Base-by-base conservation (phyloP, 352 stramenopile genomes). In the Globisporangium cylindrosporum region DNA sequence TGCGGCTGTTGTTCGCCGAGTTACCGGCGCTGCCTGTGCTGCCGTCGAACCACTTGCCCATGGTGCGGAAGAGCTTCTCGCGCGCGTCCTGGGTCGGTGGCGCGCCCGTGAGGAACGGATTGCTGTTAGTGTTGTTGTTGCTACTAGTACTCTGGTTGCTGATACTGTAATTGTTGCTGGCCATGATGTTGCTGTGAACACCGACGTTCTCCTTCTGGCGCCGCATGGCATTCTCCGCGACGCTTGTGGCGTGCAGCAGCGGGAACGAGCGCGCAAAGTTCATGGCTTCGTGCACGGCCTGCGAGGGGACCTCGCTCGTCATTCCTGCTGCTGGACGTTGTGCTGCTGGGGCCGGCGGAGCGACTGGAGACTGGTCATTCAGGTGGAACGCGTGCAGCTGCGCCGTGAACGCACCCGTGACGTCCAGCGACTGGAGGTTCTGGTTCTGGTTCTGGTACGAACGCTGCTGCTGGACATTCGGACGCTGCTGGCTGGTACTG, bases 11-110 rank as follows among this genome's bases (percentile, higher is more conserved):
- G 34, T 27, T 32, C 18, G 48, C 41, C 34, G 66, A 46, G 53
- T 56, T 60, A 15, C 25, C 24, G 10, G 22, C 53, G 59, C 62
- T 61, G 25, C 66, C 59, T 41, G 34, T 8, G 27, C 36, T 58
- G n/a, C 54, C 57, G 67, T 73, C 73, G 20, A 88, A 64, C 49
- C 67, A 90, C 66, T 88, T 90, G 69, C 79, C 79, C 69, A 88
- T 75, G 7, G 79, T 75, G 22, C 78, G 76, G 56, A 90, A 83
- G 18, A 90, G 69, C 34, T 73, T 69, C 59, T 89, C 77, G 14
- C 79, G 72, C 25, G 67, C 67, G 32, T 82, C 66, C 15, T 66
- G 36, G 5, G 58, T 54, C 59, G 66, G 55, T 25, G 22, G 32
- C 5, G 51, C 25, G 24, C 41, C 62, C 29, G 41, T 25, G 32